These are phyloP conservation scores for Ascochyta koolunga DNA, from an alignment of 2,329 filamentous ascomycete genomes.

Conservation along the genomic window DNA sequence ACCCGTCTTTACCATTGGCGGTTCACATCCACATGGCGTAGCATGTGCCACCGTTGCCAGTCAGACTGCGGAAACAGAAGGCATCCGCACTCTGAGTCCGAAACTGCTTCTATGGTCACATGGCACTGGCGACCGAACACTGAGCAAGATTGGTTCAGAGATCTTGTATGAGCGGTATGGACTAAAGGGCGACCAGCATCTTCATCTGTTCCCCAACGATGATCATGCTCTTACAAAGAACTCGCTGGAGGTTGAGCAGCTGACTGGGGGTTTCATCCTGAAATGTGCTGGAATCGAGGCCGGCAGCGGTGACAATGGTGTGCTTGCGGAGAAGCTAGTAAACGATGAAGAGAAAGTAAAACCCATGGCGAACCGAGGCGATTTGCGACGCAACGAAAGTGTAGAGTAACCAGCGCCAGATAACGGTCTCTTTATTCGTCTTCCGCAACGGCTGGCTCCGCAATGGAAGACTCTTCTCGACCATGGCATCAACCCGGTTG, in stretches of 20 bases:
- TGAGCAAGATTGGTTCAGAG: slow-evolving; percentile 44
- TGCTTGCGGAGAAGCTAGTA: background rate
- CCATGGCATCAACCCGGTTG: slow-evolving; percentile 22
- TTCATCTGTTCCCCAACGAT: slow-evolving; percentile 51
- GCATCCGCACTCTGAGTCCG: background rate
- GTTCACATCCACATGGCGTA: background rate
- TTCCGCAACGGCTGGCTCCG: slow-evolving; percentile 11
- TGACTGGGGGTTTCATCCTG: slow-evolving; percentile 50
- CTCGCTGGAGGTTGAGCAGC: slow-evolving; percentile 45
- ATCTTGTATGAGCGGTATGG: slow-evolving; percentile 49
- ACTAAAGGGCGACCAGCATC: slow-evolving; percentile 28
- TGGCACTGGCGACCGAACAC: slow-evolving; percentile 47
- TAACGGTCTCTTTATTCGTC: slow-evolving; percentile 6
- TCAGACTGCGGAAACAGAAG: background rate
- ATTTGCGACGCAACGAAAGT: background rate
- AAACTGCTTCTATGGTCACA: slow-evolving; percentile 27
- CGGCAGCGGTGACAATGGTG: background rate
- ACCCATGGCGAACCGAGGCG: background rate
- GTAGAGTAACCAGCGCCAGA: background rate
- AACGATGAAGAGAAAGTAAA: background rate
- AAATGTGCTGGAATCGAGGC: slow-evolving; percentile 39
- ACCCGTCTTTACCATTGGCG: background rate
- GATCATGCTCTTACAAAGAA: slow-evolving; percentile 52
- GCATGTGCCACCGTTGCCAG: background rate
- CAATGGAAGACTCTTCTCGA: slow-evolving; percentile 30